phyloP scores from a whole-genome alignment of 192 early-diverging fungal genomes.

The Backusella circina region DNA sequence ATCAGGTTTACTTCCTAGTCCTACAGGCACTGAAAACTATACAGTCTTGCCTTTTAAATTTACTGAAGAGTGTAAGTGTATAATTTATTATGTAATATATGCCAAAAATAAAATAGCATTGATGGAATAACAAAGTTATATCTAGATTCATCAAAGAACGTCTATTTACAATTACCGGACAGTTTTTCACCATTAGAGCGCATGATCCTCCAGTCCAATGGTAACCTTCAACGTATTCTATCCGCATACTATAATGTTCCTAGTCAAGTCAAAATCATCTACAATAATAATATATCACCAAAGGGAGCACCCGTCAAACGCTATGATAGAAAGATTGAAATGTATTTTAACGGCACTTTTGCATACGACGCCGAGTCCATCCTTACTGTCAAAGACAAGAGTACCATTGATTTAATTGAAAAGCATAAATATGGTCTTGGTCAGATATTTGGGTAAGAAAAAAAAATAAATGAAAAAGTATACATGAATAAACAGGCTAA shows the following conservation, averaged over 20 bases:
- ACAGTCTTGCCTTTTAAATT: slow-evolving; percentile 18
- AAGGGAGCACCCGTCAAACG: background rate
- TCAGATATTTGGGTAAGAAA: slow-evolving; percentile 31
- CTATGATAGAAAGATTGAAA: slow-evolving; percentile 24
- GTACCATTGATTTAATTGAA: slow-evolving; percentile 26
- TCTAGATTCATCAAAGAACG: slow-evolving; percentile 26
- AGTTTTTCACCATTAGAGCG: slow-evolving; percentile 24
- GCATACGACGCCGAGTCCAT: slow-evolving; percentile 30
- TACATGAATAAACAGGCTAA: background rate
- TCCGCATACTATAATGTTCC: slow-evolving; percentile 34
- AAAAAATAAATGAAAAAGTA: slow-evolving; percentile 1
- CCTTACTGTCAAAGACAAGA: slow-evolving; percentile 20
- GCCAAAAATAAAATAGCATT: background rate
- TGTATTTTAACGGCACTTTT: slow-evolving; percentile 24
- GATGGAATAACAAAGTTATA: background rate
- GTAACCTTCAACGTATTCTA: slow-evolving; percentile 29
- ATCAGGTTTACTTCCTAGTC: slow-evolving; percentile 8
- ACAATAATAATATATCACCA: slow-evolving; percentile 12
- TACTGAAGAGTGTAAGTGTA: slow-evolving; percentile 23
- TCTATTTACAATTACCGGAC: slow-evolving; percentile 20
- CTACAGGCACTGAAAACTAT: slow-evolving; percentile 12
- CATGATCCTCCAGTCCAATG: slow-evolving; percentile 28
- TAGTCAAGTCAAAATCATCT: slow-evolving; percentile 22
- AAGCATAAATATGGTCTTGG: slow-evolving; percentile 32
- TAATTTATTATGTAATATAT: background rate